Evolutionary conservation across 108 stramenopile genomes (phyloP), one percentile per base, ranked within the genome.

Genomic region (Conticribra guillardii): DNA sequence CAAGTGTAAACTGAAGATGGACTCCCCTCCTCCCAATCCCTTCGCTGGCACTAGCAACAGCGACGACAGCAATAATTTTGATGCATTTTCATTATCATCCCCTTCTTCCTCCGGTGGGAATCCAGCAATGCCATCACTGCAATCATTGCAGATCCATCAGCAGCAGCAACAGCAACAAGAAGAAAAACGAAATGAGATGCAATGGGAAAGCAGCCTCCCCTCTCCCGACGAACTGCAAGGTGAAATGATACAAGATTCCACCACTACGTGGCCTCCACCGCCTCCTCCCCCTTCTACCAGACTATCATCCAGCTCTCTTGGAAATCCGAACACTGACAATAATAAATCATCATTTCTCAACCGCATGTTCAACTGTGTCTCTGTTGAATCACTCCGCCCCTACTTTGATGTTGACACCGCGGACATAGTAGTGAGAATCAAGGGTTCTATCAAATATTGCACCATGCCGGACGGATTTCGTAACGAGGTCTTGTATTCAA

Each of bases 401-500:
- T 76, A 81, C 34, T 81, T 81, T 30, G 80, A 81, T 26, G 53
- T 81, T 19, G 80, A 81, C 33, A 76, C 80, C 4, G 28, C 46
- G 28, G 80, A 81, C 34, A 21, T 81, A 14, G 1, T 34, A 7
- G 1, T 67, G 1, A 19, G 80, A 23, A 73, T 74, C 22, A 66
- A 54, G 48, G 82, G 76, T 28, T 80, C 69, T 46, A 48, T 91
- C 11, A 50, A 63, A 24, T 58, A 79, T 51, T 87, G 79, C 68
- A 79, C 81, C 54, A 74, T 79, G 24, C 87, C 83, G 8, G 87
- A 91, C 67, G 74, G 87, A 22, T 94, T 94, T 67, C 81, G 93
- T 17, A 79, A 81, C 37, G 78, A 87, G 52, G 87, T 91, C 4
- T 24, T 94, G 54, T 72, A 72, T 32, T 68, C 65, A 9, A 58